These are phyloP conservation scores for Rhododendron williamsianum DNA, from an alignment of 148 eudicot genomes.

Conservation along the genomic window DNA sequence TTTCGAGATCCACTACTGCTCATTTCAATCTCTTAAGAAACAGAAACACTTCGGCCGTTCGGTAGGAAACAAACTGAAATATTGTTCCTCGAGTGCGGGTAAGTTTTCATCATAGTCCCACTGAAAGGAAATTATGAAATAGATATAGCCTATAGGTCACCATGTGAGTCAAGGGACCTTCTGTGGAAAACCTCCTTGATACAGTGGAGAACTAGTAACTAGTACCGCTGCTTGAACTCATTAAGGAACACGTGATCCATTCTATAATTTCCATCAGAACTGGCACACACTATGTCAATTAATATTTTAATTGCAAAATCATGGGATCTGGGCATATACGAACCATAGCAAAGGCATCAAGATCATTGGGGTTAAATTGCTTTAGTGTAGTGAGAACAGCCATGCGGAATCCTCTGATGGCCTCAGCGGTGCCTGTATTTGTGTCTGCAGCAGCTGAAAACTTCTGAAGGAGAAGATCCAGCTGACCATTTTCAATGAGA, in stretches of 20 bases:
- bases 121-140: not conserved
- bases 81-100: not conserved
- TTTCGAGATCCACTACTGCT: not conserved
- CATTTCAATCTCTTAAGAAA: not conserved
- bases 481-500: slow-evolving; percentile 87
- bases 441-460: slow-evolving; percentile 89
- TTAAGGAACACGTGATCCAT: not conserved
- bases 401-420: slow-evolving; percentile 91
- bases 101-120: not conserved
- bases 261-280: not conserved
- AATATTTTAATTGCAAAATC: not conserved
- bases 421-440: slow-evolving; percentile 69
- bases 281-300: not conserved
- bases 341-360: slow-evolving; percentile 94
- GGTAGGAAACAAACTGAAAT: not conserved
- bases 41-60: not conserved
- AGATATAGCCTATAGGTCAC: not conserved
- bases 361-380: slow-evolving; percentile 83
- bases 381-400: slow-evolving; percentile 90
- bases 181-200: not conserved
- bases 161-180: not conserved
- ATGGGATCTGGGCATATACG: slow-evolving; percentile 21
- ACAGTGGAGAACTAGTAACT: not conserved
- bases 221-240: not conserved
- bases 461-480: slow-evolving; percentile 93